phyloP scores from a whole-genome alignment of 139 green algal genomes.

The Gonium pectorale region DNA sequence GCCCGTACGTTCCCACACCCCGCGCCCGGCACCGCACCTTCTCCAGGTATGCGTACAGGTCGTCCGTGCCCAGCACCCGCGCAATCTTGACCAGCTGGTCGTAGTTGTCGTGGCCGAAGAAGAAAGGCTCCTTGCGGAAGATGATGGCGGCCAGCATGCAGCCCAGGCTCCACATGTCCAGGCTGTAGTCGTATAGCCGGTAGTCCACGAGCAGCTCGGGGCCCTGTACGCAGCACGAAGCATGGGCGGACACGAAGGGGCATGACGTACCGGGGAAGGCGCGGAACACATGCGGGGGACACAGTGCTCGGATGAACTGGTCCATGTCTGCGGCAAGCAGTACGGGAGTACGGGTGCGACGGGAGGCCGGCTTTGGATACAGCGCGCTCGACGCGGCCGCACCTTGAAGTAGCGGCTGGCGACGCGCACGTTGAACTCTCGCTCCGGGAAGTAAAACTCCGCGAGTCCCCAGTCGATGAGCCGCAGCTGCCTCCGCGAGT shows the following conservation, averaged over 20 bases:
- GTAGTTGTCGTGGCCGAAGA: conserved; percentile 99
- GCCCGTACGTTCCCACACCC: too few species aligned
- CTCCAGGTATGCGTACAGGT: conserved; percentile 89
- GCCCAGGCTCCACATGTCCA: conserved; percentile 98
- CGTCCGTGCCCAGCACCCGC: conserved; percentile 94
- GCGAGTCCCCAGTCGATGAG: conserved; percentile 99
- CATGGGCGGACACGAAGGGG: neutral
- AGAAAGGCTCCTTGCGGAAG: conserved; percentile 98
- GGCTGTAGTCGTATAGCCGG: conserved; percentile 97
- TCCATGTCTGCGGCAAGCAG: too few species aligned
- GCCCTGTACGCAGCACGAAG: conserved; percentile 52
- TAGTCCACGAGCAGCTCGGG: conserved; percentile 98
- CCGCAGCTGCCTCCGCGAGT: conserved; percentile 89
- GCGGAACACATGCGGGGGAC: too few species aligned
- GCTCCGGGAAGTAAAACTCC: conserved; percentile 97
- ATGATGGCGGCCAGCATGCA: conserved; percentile 90
- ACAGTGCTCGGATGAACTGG: too few species aligned
- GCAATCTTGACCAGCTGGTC: conserved; percentile 99
- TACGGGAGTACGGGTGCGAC: too few species aligned
- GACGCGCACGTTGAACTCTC: conserved; percentile 98
- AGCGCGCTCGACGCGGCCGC: too few species aligned
- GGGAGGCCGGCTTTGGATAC: too few species aligned
- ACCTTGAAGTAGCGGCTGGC: conserved; percentile 96
- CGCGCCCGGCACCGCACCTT: conserved; percentile 62
- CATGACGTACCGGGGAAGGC: too few species aligned